Base-by-base conservation (phyloP, 352 stramenopile species). In the Detonula confervacea region DNA sequence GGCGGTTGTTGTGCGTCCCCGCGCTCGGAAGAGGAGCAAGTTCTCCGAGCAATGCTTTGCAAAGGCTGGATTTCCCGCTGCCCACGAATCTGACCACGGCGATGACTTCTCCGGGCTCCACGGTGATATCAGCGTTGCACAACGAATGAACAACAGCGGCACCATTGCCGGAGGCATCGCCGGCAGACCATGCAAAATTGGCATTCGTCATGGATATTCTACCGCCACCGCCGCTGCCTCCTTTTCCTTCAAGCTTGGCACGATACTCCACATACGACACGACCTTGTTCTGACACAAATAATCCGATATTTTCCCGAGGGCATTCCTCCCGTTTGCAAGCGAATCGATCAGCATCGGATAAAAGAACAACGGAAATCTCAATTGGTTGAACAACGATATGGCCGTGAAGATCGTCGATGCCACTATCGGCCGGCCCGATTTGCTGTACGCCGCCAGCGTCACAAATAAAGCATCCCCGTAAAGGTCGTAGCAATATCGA, bases 401-500 rank as follows among this genome's bases (percentile, higher is more conserved):
- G 1, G 87, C 83, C 20, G 89, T 93, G 55, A 94, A 94, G 42
- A 94, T 90, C 9, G 81, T 91, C 33, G 61, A 84, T 8, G 87
- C 89, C 11, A 91, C 71, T 22, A 94, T 85, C 16, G 85, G 78
- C 20, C 72, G 75, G 37, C 85, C 85, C 33, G 80, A 81, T 62
- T 81, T 86, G 35, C 67, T 59, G 55, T 92, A 92, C 0, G 83
- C 80, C 18, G 67, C 65, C 20, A 94, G 67, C 6, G 89, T 94
- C 7, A 88, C 85, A 4, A 90, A 80, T 96, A 97, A 80, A 97
- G 95, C 82, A 97, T 94, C 0, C 94, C 94, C 33, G 95, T 93
- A 66, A 97, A 95, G 0, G 94, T 95, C 1, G 94, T 95, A n/a
- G 90, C 90, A 73, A 97, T 96, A 69, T 96, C 93, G 39, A 80